Evolutionary conservation across 768 basidiomycete genomes (phyloP), one percentile per base, ranked within the genome.

Genomic region (Grammothele lineata): DNA sequence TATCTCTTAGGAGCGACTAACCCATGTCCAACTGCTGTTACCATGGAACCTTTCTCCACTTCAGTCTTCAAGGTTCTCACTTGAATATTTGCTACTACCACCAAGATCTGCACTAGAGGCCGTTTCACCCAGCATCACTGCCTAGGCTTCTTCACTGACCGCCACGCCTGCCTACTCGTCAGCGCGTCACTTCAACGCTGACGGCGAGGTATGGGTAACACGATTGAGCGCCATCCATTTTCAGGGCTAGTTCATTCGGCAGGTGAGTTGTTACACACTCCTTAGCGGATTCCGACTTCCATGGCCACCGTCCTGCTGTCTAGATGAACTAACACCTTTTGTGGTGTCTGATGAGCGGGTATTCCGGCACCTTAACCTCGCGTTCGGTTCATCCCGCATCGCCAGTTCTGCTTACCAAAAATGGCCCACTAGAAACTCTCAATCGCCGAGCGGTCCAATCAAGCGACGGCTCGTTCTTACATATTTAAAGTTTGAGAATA

Each of bases 231-330:
- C 84, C 83, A 85, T 85, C 84, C 82, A 85, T 85, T 85, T 85
- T 85, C 80, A 85, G 81, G 83, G 83, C 83, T 83, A 85, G 83
- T 85, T 84, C 78, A 82, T 87, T 87, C 81, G 80, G 83, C 83
- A 84, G 83, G 82, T 85, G 81, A 85, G 82, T 85, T 83, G 81
- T 83, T 83, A 83, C 81, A 84, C 81, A 84, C 80, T 83, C 81
- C 82, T 83, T 83, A 83, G 82, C 79, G 79, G 83, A 69, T 84
- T 83, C 78, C 76, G 79, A 84, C 83, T 83, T 85, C 82, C 80
- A 84, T 85, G 83, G 78, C 81, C 82, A 85, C 83, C 79, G 77
- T 84, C 81, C 83, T 83, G 83, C 82, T 86, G 83, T 86, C 80
- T 84, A 79, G 77, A 86, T 80, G 78, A 85, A 85, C 82, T 80